Evolutionary conservation across 345 rosid genomes (phyloP), one percentile per base, ranked within the genome.

Genomic region (Eucalyptus marginata): DNA sequence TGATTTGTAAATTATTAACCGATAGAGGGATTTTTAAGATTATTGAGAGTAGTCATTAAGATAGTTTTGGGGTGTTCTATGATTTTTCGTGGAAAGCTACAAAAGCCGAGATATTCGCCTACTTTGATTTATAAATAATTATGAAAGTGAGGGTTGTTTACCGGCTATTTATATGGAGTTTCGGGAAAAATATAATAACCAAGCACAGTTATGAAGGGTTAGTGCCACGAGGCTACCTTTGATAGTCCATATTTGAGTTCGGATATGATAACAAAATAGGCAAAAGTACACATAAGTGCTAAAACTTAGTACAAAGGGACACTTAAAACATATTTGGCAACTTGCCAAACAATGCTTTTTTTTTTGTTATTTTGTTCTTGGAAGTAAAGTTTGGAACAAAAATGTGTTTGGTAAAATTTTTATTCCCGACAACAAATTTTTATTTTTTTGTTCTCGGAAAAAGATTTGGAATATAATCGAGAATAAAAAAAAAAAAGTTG

Each of bases 221-320:
- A 18, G 58, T 7, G 10, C 0, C 2, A 1, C 1, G 2, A 18
- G 11, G 10, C 1, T 52, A 52, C 58, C 24, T 18, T 52, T 52
- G 10, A 52, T 52, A 7, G 4, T 52, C 24, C 7, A 7, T 4
- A 52, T 52, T 52, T 7, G 24, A 18, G 24, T 18, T 51, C 0
- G 4, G 2, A 18, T 7, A 7, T 52, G 24, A 52, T 52, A 18
- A 52, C 10, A 18, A 52, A 7, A 52, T 0, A 18, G 0, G 1
- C 4, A 52, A 52, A 52, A 52, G 10, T 52, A 52, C 1, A 52
- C 1, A 0, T 0, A 52, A 18, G 0, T 52, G 4, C 0, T 2
- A 2, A 52, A 52, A 52, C 24, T 18, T 52, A 2, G 7, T 0
- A 0, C 11, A 1, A 52, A 0, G 1, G 0, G 22, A 51, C 2